A percentile compares a stretch with the other conserved stretches of the same genome.
phyloP scores from a whole-genome alignment of 176 grass and related monocot genomes.

The Bromus sterilis region DNA sequence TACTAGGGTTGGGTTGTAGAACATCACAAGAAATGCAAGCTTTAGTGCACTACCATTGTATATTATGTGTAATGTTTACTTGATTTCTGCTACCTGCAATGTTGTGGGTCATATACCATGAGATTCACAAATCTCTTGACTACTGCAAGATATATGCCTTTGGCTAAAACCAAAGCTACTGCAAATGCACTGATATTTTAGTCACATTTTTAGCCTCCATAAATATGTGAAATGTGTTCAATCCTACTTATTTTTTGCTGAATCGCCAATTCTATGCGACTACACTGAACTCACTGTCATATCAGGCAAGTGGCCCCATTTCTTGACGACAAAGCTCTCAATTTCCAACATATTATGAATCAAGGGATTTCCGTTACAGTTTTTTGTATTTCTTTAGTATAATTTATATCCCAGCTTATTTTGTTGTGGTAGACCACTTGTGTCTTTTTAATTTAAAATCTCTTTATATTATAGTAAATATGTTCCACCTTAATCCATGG shows the following conservation, averaged over 20 bases:
- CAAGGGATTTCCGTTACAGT: background rate
- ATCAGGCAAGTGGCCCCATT: background rate
- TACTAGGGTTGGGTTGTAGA: background rate
- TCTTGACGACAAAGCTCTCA: background rate
- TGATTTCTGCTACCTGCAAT: background rate
- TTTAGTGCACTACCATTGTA: background rate
- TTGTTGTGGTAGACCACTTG: background rate
- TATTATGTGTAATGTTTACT: background rate
- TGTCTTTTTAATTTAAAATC: background rate
- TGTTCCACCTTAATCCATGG: background rate
- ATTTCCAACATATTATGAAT: background rate
- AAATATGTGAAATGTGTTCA: background rate
- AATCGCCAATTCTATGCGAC: background rate
- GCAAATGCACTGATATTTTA: background rate
- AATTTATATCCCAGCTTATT: background rate
- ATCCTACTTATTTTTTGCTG: background rate
- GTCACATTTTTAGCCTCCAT: background rate
- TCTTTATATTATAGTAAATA: background rate
- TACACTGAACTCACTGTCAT: background rate
- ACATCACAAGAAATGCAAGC: background rate
- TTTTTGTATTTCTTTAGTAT: background rate
- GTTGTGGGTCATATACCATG: background rate
- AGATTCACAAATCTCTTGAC: background rate
- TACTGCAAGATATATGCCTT: background rate
- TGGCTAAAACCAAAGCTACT: background rate